Conservation (phyloP, 805 yeast genomes). For the Pichia gijzeniarum region DNA sequence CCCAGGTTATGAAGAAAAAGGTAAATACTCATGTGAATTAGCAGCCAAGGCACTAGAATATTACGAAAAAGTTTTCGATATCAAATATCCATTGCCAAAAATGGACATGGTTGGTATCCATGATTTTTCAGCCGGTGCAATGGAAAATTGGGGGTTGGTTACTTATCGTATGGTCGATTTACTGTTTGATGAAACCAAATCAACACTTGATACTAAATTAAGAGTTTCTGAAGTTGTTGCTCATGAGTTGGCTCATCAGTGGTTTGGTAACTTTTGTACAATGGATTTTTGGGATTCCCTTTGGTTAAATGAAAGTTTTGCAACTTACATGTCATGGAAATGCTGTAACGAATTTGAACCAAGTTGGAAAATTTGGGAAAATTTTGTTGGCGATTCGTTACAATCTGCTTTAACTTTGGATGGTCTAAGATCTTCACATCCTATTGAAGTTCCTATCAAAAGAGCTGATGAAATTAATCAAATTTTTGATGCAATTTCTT, state of each 20-base stretch:
- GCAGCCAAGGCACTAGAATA: slow-evolving; percentile 50
- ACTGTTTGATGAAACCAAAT: slow-evolving; percentile 41
- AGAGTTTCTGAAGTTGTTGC: slow-evolving; percentile 78
- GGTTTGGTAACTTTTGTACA: slow-evolving; percentile 88
- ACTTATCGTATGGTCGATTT: slow-evolving; percentile 59
- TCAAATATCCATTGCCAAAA: slow-evolving; percentile 73
- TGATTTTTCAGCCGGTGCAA: slow-evolving; percentile 77
- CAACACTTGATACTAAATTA: slow-evolving; percentile 49
- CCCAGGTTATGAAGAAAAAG: slow-evolving; percentile 40
- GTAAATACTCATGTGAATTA: slow-evolving; percentile 41
- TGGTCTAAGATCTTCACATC: slow-evolving; percentile 64
- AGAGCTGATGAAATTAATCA: slow-evolving; percentile 78
- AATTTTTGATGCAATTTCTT: slow-evolving; percentile 78
- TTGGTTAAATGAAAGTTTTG: slow-evolving; percentile 88
- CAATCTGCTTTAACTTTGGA: slow-evolving; percentile 50
- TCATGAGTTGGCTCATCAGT: slow-evolving; percentile 89
- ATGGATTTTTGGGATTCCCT: slow-evolving; percentile 94
- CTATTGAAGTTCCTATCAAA: slow-evolving; percentile 79
- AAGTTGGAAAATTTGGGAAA: slow-evolving; percentile 72
- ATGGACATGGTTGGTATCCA: slow-evolving; percentile 78
- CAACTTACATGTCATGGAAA: slow-evolving; percentile 77
- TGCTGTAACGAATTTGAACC: slow-evolving; percentile 69
- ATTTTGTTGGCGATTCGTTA: slow-evolving; percentile 49
- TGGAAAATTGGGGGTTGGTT: slow-evolving; percentile 88
- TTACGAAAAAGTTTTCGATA: slow-evolving; percentile 43